phyloP scores from a whole-genome alignment of 257 asterid genomes.

The Lantana camara region DNA sequence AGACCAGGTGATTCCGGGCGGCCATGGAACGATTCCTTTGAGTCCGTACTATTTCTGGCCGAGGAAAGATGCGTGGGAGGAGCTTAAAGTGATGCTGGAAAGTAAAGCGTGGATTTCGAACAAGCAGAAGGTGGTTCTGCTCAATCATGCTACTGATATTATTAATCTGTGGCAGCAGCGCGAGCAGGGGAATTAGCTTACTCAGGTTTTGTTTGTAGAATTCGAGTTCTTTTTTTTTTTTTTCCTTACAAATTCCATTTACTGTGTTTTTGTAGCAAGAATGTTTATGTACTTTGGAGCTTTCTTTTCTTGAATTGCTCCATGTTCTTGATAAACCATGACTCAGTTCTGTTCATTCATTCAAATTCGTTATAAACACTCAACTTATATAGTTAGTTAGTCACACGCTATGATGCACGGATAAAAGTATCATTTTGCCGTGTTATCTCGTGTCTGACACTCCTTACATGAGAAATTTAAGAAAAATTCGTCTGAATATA shows the following conservation, averaged over 20 bases:
- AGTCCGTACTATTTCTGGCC: slow-evolving; percentile 58
- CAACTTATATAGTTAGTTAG: too few relatives aligned
- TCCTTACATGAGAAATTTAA: too few relatives aligned
- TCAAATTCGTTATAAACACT: too few relatives aligned
- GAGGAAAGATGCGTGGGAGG: slow-evolving; percentile 57
- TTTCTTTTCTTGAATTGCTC: neutral
- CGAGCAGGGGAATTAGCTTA: slow-evolving; percentile 26
- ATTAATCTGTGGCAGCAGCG: slow-evolving; percentile 54
- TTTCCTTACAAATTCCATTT: neutral
- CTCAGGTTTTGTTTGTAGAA: neutral
- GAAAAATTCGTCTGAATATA: too few relatives aligned
- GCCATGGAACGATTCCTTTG: slow-evolving; percentile 48
- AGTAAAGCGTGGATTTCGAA: slow-evolving; percentile 49
- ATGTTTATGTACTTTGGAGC: too few relatives aligned
- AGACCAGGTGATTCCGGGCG: slow-evolving; percentile 51
- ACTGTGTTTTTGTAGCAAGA: too few relatives aligned
- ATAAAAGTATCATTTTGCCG: too few relatives aligned
- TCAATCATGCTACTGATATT: slow-evolving; percentile 57
- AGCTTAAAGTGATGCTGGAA: slow-evolving; percentile 46
- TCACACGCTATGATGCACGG: too few relatives aligned
- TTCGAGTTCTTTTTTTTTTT: neutral
- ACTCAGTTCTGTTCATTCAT: too few relatives aligned
- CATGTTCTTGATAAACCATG: too few relatives aligned
- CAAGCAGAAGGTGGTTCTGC: slow-evolving; percentile 42
- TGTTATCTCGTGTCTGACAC: too few relatives aligned